These are phyloP conservation scores for Cydonia oblonga DNA, from an alignment of 331 rosid species.

Conservation along the genomic window DNA sequence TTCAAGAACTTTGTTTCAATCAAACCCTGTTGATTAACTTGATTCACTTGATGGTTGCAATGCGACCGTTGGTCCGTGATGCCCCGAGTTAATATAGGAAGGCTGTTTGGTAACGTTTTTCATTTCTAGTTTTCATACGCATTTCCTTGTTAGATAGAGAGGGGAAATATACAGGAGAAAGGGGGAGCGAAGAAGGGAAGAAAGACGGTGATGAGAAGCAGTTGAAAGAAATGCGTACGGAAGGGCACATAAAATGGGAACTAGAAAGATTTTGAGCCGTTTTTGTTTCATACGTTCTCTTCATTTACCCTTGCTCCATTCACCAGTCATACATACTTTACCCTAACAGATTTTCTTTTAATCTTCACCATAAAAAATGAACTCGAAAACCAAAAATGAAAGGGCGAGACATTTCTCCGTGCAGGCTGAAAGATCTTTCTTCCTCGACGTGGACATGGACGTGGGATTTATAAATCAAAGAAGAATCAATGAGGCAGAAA, in stretches of 20 bases:
- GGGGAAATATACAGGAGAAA: too few species aligned
- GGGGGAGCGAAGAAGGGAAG: background rate
- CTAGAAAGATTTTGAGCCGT: background rate
- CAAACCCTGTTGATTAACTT: background rate
- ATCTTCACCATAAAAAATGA: too few species aligned
- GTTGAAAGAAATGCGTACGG: background rate
- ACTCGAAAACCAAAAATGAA: too few species aligned
- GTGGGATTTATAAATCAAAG: background rate
- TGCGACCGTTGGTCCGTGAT: background rate
- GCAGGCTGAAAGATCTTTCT: slow-evolving; percentile 71
- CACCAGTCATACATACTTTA: background rate
- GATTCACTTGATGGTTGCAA: background rate
- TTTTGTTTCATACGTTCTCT: too few species aligned
- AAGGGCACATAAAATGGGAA: background rate
- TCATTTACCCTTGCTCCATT: background rate
- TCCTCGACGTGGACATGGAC: too few species aligned
- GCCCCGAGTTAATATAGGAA: background rate
- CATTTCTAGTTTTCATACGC: too few species aligned
- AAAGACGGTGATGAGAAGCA: background rate
- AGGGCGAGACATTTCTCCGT: background rate
- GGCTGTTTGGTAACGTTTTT: background rate
- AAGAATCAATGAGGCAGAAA: background rate
- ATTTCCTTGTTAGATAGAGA: too few species aligned
- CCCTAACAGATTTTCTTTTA: too few species aligned
- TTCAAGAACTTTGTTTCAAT: background rate